Evolutionary conservation across 2,329 filamentous ascomycete species (phyloP).

Genomic region (Boeremia lycopersici): DNA sequence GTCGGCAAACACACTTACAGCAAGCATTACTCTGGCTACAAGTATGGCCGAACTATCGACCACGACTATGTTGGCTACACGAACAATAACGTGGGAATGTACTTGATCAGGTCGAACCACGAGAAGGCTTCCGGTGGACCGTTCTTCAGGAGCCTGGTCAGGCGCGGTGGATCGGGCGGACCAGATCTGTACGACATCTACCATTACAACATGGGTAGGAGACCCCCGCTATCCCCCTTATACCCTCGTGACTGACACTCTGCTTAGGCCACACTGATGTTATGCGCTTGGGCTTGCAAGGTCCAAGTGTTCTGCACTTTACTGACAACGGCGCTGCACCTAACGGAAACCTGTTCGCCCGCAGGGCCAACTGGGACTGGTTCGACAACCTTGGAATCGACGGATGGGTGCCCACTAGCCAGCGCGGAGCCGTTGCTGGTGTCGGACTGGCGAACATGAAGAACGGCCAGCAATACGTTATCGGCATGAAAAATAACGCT

Average conservation of each 20-base stretch:
- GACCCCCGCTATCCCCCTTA: background rate
- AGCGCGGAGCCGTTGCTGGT: slow-evolving; percentile 27
- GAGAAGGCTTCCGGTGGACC: slow-evolving; percentile 50
- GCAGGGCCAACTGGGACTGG: slow-evolving; percentile 31
- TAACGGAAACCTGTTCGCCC: slow-evolving; percentile 37
- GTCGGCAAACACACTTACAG: slow-evolving; percentile 43
- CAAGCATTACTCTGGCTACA: slow-evolving; percentile 50
- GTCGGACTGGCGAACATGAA: slow-evolving; percentile 48
- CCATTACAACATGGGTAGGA: slow-evolving; percentile 51
- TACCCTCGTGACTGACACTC: background rate
- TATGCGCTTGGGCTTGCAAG: slow-evolving; percentile 52
- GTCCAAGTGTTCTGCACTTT: slow-evolving; percentile 50
- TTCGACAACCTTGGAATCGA: slow-evolving; percentile 30
- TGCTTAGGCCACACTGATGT: slow-evolving; percentile 45
- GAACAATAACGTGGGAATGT: slow-evolving; percentile 46
- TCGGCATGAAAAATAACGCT: slow-evolving; percentile 44
- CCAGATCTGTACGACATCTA: slow-evolving; percentile 54
- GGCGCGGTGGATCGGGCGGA: slow-evolving; percentile 42
- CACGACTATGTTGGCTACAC: slow-evolving; percentile 50
- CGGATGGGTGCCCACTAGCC: slow-evolving; percentile 26
- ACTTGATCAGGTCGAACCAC: slow-evolving; percentile 50
- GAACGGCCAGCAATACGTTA: slow-evolving; percentile 47
- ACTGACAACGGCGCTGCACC: slow-evolving; percentile 47
- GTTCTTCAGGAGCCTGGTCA: slow-evolving; percentile 50
- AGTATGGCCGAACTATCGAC: slow-evolving; percentile 48